Conservation (phyloP, 2,329 filamentous ascomycete genomes). For the Penicillium italicum region DNA sequence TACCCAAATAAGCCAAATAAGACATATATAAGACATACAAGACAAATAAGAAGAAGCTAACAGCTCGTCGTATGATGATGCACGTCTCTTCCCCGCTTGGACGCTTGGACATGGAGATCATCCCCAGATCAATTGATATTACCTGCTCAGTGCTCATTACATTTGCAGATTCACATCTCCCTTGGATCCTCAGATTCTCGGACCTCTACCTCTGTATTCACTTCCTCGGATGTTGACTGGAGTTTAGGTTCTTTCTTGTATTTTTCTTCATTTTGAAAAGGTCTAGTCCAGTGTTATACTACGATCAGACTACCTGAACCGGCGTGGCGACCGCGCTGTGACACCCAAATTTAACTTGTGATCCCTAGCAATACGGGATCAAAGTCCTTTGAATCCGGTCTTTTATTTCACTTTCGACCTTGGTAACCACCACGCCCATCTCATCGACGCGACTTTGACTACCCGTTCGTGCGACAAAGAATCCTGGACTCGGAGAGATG, state of each 20-base stretch:
- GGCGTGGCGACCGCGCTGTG: background rate
- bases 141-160: background rate
- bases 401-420: background rate
- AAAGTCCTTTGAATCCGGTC: background rate
- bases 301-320: background rate
- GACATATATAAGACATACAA: background rate
- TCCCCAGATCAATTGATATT: slow-evolving; percentile 4
- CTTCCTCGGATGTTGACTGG: background rate
- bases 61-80: background rate
- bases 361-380: background rate
- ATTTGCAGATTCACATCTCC: background rate
- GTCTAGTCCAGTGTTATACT: background rate
- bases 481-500: slow-evolving; percentile 8
- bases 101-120: slow-evolving; percentile 19
- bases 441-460: background rate
- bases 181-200: background rate
- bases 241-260: too few relatives aligned
- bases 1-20: background rate
- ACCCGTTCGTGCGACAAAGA: background rate
- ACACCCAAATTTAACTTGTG: background rate
- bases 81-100: slow-evolving; percentile 19
- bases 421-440: background rate
- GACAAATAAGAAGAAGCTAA: background rate
- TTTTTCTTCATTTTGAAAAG: background rate
- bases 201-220: background rate